Evolutionary conservation across 2,329 filamentous ascomycete genomes (phyloP).

Genomic region (Aspergillus cejpii): DNA sequence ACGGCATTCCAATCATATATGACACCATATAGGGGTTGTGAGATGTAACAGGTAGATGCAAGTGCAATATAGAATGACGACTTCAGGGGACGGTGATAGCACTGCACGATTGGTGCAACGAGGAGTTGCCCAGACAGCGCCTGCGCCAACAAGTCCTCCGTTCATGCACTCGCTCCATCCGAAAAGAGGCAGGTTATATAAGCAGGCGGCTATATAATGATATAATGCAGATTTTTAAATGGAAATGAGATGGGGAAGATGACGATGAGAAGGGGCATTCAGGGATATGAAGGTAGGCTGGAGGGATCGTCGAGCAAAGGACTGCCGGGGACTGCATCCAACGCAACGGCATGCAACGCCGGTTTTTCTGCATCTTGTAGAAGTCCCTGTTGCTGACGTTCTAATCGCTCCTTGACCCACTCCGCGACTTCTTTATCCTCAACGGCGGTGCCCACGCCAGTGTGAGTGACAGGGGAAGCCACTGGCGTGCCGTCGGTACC

Average conservation of each 20-base stretch:
- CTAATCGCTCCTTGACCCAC: conserved; percentile 72
- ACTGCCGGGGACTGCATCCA: conserved; percentile 59
- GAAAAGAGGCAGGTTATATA: background rate
- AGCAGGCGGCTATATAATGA: background rate
- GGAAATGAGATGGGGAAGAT: background rate
- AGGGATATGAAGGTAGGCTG: background rate
- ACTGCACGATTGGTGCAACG: background rate
- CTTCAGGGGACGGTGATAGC: background rate
- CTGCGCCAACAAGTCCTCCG: conserved; percentile 7
- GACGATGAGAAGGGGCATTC: background rate
- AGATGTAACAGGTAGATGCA: background rate
- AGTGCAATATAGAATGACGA: background rate
- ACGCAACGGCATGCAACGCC: conserved; percentile 76
- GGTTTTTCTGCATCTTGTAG: conserved; percentile 58
- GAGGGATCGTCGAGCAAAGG: conserved; percentile 28
- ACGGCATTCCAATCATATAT: background rate
- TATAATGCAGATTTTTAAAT: background rate
- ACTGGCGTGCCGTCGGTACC: conserved; percentile 30
- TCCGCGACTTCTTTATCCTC: conserved; percentile 76
- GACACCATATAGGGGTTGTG: background rate
- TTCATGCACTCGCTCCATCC: conserved; percentile 1
- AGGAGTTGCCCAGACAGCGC: background rate
- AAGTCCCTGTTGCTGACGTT: conserved; percentile 56
- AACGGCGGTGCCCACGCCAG: conserved; percentile 39
- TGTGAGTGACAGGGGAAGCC: conserved; percentile 28